Evolutionary conservation across 176 grass and related monocot species (phyloP).

Genomic region (Tillandsia fasciculata): DNA sequence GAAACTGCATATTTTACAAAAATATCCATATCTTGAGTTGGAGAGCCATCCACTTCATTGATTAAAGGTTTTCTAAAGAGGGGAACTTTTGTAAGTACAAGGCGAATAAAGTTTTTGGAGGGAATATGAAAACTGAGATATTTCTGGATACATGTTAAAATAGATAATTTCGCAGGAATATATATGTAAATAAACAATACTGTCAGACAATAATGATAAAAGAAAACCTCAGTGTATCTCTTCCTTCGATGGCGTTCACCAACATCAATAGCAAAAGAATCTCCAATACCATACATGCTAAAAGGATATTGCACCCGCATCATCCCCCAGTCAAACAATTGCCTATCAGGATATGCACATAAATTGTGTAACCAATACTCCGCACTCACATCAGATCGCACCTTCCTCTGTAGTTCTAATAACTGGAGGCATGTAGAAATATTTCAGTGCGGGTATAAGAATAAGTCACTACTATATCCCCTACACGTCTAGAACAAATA

Average conservation of each 20-base stretch:
- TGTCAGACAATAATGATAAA: conserved; percentile 7
- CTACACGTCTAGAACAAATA: too few species aligned
- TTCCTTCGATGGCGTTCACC: conserved; percentile 76
- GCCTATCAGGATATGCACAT: conserved; percentile 75
- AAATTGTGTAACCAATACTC: conserved; percentile 85
- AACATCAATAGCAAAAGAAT: conserved; percentile 54
- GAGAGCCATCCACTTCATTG: too few species aligned
- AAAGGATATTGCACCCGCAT: conserved; percentile 80
- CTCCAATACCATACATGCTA: conserved; percentile 88
- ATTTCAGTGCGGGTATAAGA: conserved; percentile 9
- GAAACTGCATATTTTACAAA: too few species aligned
- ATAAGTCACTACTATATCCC: neutral
- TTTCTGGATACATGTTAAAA: neutral
- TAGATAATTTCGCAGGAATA: conserved; percentile 5
- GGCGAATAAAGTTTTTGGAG: too few species aligned
- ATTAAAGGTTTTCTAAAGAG: too few species aligned
- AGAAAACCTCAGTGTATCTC: conserved; percentile 84
- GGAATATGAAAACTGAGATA: too few species aligned
- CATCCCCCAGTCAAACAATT: conserved; percentile 97
- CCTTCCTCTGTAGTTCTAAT: conserved; percentile 83
- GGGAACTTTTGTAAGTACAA: neutral
- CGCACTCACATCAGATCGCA: conserved; percentile 56
- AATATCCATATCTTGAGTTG: too few species aligned
- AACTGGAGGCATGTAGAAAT: conserved; percentile 36
- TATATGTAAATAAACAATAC: conserved; percentile 17